These are phyloP conservation scores for Verticillium longisporum DNA, from an alignment of 2,329 filamentous ascomycete species.

Conservation along the genomic window DNA sequence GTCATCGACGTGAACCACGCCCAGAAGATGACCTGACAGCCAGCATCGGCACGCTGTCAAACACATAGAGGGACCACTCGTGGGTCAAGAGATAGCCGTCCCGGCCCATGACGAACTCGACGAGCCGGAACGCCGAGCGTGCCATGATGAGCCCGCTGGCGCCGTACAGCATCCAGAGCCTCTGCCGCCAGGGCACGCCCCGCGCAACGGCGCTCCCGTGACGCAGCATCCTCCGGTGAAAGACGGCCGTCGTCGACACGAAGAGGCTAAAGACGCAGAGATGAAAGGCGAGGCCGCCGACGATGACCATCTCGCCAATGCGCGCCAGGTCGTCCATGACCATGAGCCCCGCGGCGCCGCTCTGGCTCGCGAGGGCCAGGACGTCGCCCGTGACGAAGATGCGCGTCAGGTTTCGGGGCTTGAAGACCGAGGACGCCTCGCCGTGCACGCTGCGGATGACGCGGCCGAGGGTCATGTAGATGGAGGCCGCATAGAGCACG, in stretches of 20 bases:
- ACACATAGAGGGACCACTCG: slow-evolving; percentile 36
- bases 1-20: slow-evolving; percentile 15
- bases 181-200: not conserved
- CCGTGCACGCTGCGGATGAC: slow-evolving; percentile 31
- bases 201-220: not conserved
- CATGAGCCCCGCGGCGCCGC: slow-evolving; percentile 19
- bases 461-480: slow-evolving; percentile 44
- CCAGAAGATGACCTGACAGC: slow-evolving; percentile 12
- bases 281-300: slow-evolving; percentile 49
- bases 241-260: slow-evolving; percentile 33
- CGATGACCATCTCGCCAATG: slow-evolving; percentile 37
- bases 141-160: slow-evolving; percentile 22
- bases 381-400: slow-evolving; percentile 48
- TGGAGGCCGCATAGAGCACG: slow-evolving; percentile 39
- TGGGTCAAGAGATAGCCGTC: slow-evolving; percentile 30
- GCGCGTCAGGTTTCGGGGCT: slow-evolving; percentile 37
- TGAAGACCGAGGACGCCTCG: slow-evolving; percentile 24
- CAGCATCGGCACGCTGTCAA: slow-evolving; percentile 35
- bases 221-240: slow-evolving; percentile 24
- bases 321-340: slow-evolving; percentile 14
- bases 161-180: slow-evolving; percentile 4
- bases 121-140: slow-evolving; percentile 35
- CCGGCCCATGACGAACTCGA: slow-evolving; percentile 39
- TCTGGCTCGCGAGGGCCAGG: slow-evolving; percentile 24
- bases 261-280: slow-evolving; percentile 48